Percentiles rank a stretch among this genome's conserved stretches.
These are phyloP conservation scores for Solanum chiquidenum DNA, from an alignment of 257 asterid genomes.

Conservation along the genomic window DNA sequence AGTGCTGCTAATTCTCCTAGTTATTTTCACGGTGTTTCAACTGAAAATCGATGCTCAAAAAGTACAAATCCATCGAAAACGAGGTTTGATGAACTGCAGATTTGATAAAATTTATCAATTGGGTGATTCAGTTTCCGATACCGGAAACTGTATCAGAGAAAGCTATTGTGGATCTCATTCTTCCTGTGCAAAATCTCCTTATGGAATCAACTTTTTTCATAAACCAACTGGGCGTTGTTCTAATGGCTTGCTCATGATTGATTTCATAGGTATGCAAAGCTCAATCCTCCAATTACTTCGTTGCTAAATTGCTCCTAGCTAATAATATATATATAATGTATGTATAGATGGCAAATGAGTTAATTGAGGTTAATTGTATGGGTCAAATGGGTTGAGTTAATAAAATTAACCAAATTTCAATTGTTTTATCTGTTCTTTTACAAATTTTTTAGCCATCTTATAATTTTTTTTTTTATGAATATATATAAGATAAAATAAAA, in stretches of 20 bases:
- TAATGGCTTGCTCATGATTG: slow-evolving; percentile 10
- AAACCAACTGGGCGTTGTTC: slow-evolving; percentile 11
- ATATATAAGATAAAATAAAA: too few relatives aligned
- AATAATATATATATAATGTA: too few relatives aligned
- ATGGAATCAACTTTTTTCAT: background rate
- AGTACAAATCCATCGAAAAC: background rate
- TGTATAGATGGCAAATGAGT: too few relatives aligned
- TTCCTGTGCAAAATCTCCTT: slow-evolving; percentile 3
- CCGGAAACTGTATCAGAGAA: slow-evolving; percentile 10
- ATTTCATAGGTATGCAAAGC: background rate
- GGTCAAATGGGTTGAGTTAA: too few relatives aligned
- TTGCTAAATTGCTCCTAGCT: background rate
- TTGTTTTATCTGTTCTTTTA: too few relatives aligned
- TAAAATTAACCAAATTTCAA: too few relatives aligned
- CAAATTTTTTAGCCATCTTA: too few relatives aligned
- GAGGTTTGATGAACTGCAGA: background rate
- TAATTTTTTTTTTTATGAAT: too few relatives aligned
- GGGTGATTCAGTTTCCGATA: slow-evolving; percentile 17
- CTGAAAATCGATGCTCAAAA: background rate
- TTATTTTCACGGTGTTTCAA: background rate
- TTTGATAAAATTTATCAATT: slow-evolving; percentile 10
- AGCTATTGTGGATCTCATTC: background rate
- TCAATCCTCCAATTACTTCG: background rate
- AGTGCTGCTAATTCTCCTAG: background rate
- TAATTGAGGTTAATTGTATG: too few relatives aligned